Conservation (phyloP, 352 stramenopile genomes). For the Phytophthora sp. region DNA sequence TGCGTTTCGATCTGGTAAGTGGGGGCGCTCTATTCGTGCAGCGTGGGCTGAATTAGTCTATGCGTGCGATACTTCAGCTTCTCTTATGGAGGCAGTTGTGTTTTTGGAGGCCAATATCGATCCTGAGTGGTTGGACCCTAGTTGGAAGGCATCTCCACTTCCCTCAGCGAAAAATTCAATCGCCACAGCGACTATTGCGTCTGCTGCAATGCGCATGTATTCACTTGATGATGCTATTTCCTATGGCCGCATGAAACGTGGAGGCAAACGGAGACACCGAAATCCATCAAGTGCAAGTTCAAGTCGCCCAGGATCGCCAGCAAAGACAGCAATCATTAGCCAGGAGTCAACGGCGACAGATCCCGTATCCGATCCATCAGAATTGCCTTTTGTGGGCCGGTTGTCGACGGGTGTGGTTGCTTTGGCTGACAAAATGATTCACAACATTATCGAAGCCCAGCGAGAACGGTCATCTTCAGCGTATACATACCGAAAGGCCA, state of each 20-base stretch:
- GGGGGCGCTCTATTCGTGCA: conserved; percentile 63
- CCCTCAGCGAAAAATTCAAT: conserved; percentile 68
- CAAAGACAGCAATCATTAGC: conserved; percentile 40
- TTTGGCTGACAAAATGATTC: conserved; percentile 53
- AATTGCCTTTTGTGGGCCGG: conserved; percentile 58
- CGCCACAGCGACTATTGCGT: conserved; percentile 68
- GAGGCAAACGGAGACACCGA: conserved; percentile 53
- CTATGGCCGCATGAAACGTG: conserved; percentile 72
- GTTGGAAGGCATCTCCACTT: conserved; percentile 74
- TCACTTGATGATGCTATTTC: conserved; percentile 79
- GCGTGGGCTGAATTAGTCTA: conserved; percentile 83
- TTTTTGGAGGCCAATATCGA: conserved; percentile 81
- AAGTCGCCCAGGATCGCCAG: conserved; percentile 36
- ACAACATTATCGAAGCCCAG: conserved; percentile 58
- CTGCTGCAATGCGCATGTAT: conserved; percentile 74
- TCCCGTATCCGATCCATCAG: conserved; percentile 36
- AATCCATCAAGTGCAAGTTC: conserved; percentile 31
- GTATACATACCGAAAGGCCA: conserved; percentile 58
- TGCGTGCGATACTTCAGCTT: conserved; percentile 49
- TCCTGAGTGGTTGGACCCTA: conserved; percentile 75
- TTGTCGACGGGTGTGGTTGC: conserved; percentile 45
- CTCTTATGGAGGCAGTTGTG: conserved; percentile 70
- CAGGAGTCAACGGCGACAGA: conserved; percentile 21
- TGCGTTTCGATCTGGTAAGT: conserved; percentile 78
- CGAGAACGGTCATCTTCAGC: conserved; percentile 55